A percentile compares a stretch with the other conserved stretches of the same genome.
phyloP scores from a whole-genome alignment of 1,284 basidiomycete genomes.

The Apiotrichum laibachii region DNA sequence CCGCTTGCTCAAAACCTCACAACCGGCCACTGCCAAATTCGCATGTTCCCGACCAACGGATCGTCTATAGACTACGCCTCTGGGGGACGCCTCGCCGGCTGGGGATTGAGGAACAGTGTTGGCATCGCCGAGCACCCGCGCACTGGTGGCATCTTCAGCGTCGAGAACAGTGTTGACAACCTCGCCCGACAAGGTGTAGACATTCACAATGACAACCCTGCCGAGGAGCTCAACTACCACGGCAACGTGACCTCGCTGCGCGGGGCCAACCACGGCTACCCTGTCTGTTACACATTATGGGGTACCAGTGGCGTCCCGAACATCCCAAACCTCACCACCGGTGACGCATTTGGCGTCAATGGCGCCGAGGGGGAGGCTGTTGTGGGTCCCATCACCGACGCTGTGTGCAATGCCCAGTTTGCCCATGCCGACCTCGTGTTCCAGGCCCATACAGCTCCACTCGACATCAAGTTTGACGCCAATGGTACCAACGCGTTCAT shows the following conservation, averaged over 20 bases:
- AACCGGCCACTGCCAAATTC: constrained; percentile 15
- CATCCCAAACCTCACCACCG: constrained; percentile 5
- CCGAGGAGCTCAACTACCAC: constrained; percentile 21
- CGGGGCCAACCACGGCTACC: constrained; percentile 16
- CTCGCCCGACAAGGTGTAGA: constrained; percentile 5
- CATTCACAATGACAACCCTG: constrained; percentile 18
- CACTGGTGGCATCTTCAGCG: constrained; percentile 10
- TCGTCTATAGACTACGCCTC: neutral
- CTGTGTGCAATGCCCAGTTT: constrained; percentile 7
- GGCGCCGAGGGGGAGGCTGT: neutral
- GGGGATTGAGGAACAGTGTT: constrained; percentile 19
- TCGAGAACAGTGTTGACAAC: constrained; percentile 19
- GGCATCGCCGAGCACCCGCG: constrained; percentile 14
- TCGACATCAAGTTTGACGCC: constrained; percentile 16
- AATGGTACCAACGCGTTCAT: constrained; percentile 10
- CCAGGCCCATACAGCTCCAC: constrained; percentile 18
- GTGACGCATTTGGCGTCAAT: constrained; percentile 9
- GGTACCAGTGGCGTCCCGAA: constrained; percentile 4
- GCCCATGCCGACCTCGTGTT: constrained; percentile 7
- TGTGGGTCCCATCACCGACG: neutral
- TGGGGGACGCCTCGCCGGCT: constrained; percentile 5
- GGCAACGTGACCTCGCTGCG: neutral
- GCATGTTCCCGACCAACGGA: constrained; percentile 2
- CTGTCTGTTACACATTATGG: constrained; percentile 16
- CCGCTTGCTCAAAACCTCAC: neutral